Conservation (phyloP, 345 rosid genomes). For the Geranium brycei region DNA sequence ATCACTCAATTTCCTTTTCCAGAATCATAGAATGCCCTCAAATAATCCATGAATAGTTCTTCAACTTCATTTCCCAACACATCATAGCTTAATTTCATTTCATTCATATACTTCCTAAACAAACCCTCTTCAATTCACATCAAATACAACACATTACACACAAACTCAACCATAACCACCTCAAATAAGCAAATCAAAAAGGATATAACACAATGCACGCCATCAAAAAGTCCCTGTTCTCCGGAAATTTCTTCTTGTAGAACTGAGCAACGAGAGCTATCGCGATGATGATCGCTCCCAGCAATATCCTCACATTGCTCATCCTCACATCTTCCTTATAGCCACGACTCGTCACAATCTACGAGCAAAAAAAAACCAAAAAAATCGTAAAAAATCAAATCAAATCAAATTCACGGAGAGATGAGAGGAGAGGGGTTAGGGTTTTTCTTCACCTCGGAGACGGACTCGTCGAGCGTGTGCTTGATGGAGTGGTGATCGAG, state of each 20-base stretch:
- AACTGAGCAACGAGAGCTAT: slow-evolving; percentile 93
- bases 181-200: slow-evolving; percentile 6
- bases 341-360: slow-evolving; percentile 79
- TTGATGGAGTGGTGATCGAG: slow-evolving; percentile 91
- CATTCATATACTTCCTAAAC: too few species aligned
- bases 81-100: too few species aligned
- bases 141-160: too few species aligned
- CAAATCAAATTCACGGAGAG: slow-evolving; percentile 5
- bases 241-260: slow-evolving; percentile 97
- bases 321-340: slow-evolving; percentile 73
- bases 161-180: too few species aligned
- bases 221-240: slow-evolving; percentile 72
- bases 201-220: slow-evolving; percentile 92
- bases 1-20: too few species aligned
- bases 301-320: slow-evolving; percentile 63
- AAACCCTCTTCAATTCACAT: too few species aligned
- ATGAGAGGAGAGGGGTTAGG: neutral
- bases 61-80: too few species aligned
- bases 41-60: too few species aligned
- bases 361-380: neutral
- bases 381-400: neutral
- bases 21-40: too few species aligned
- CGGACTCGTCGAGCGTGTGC: slow-evolving; percentile 86
- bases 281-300: slow-evolving; percentile 53
- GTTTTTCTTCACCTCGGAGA: slow-evolving; percentile 44